Evolutionary conservation across 768 basidiomycete genomes (phyloP).

Genomic region (Hypholoma fasciculare): DNA sequence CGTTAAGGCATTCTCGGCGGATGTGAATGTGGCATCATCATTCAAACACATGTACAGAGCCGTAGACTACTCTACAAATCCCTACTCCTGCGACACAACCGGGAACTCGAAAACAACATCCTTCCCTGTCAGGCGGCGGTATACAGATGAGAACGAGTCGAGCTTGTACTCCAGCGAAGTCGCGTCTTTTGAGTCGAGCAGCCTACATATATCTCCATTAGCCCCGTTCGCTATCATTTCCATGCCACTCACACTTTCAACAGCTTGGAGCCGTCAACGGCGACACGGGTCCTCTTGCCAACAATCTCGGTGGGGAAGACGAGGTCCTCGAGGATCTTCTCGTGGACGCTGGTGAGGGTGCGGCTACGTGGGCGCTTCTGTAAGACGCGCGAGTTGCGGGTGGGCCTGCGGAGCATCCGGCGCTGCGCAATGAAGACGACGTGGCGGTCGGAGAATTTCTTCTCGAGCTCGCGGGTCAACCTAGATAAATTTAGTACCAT

Average conservation of each 20-base stretch:
- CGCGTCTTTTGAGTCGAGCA: constrained; percentile 97
- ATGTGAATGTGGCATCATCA: constrained; percentile 5
- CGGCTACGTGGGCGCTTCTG: constrained; percentile 98
- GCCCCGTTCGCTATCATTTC: background rate
- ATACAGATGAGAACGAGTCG: constrained; percentile 98
- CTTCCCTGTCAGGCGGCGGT: constrained; percentile 94
- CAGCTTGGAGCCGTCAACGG: constrained; percentile 91
- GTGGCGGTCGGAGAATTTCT: constrained; percentile 99
- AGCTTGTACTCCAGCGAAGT: constrained; percentile 99
- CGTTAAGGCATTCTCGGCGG: background rate
- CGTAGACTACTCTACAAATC: constrained; percentile 14
- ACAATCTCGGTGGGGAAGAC: constrained; percentile 99
- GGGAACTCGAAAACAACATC: constrained; percentile 96
- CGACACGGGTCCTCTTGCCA: constrained; percentile 95
- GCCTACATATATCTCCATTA: constrained; percentile 45
- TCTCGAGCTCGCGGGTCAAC: constrained; percentile 98
- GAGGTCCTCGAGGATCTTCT: constrained; percentile 97
- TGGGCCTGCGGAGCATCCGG: constrained; percentile 96
- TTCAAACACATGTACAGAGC: constrained; percentile 18
- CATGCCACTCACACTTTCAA: constrained; percentile 89
- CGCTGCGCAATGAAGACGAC: constrained; percentile 99
- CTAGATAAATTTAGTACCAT: constrained; percentile 38
- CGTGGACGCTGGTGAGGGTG: constrained; percentile 96
- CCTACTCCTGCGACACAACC: constrained; percentile 69
- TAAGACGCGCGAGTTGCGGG: constrained; percentile 86